These are phyloP conservation scores for Neophaeococcomyces aloes DNA, from an alignment of 2,329 filamentous ascomycete genomes.

Conservation along the genomic window DNA sequence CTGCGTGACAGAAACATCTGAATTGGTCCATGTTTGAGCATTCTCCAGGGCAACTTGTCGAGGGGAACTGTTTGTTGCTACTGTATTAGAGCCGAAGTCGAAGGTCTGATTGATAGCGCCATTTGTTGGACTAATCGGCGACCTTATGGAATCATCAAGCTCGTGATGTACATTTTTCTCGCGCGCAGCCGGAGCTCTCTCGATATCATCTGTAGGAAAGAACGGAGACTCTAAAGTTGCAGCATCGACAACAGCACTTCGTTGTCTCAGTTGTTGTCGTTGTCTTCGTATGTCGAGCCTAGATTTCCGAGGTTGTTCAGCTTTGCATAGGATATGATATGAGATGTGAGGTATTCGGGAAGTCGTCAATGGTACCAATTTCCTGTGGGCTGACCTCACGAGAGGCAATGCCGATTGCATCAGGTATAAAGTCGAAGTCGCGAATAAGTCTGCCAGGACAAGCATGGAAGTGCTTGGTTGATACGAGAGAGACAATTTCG, in stretches of 20 bases:
- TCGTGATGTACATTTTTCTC: too few species aligned
- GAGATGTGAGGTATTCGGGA: slow-evolving; percentile 5
- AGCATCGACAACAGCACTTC: not conserved
- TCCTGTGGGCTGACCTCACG: not conserved
- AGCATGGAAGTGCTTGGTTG: not conserved
- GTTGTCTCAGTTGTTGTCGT: not conserved
- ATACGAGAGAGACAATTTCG: not conserved
- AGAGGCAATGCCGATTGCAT: slow-evolving; percentile 2
- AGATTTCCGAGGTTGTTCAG: not conserved
- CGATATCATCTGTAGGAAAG: not conserved
- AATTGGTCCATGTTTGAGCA: not conserved
- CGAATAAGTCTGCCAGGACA: not conserved
- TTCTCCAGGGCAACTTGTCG: not conserved
- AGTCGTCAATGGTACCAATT: not conserved
- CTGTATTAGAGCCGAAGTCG: too few species aligned
- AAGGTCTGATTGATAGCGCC: too few species aligned
- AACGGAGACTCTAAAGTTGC: not conserved
- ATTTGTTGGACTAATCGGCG: too few species aligned
- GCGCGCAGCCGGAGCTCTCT: too few species aligned
- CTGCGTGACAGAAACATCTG: slow-evolving; percentile 16
- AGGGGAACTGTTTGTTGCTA: too few species aligned
- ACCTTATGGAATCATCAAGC: too few species aligned
- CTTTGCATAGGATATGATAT: slow-evolving; percentile 5
- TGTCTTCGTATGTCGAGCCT: too few species aligned
- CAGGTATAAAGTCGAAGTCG: not conserved